These are phyloP conservation scores for Phytophthora europaea DNA, from an alignment of 352 stramenopile species.

Conservation along the genomic window DNA sequence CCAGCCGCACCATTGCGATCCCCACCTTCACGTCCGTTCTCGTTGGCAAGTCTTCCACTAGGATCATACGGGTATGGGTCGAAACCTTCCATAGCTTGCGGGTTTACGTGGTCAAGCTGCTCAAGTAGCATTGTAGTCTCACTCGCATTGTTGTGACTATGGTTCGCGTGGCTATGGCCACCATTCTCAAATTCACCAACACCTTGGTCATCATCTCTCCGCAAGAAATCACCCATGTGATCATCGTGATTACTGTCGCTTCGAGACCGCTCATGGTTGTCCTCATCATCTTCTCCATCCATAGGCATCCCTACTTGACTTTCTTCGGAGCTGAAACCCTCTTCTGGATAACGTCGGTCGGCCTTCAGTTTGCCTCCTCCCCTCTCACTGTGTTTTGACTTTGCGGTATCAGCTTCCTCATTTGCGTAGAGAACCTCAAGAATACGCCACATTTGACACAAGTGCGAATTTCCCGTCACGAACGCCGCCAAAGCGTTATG, in stretches of 20 bases:
- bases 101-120: conserved; percentile 89
- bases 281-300: conserved; percentile 26
- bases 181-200: conserved; percentile 32
- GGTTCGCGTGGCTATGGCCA: conserved; percentile 27
- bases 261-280: conserved; percentile 19
- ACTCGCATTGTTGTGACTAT: conserved; percentile 52
- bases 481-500: conserved; percentile 87
- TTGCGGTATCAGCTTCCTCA: conserved; percentile 32
- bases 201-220: conserved; percentile 22
- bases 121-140: conserved; percentile 84
- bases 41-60: conserved; percentile 29
- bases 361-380: conserved; percentile 8
- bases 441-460: conserved; percentile 91
- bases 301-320: conserved; percentile 35
- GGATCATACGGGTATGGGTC: conserved; percentile 86
- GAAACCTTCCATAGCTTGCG: conserved; percentile 88
- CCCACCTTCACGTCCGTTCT: conserved; percentile 43
- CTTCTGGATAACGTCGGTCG: conserved; percentile 18
- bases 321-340: conserved; percentile 18
- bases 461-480: conserved; percentile 73
- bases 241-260: conserved; percentile 25
- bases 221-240: conserved; percentile 19
- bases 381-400: conserved; percentile 11
- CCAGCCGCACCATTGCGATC: conserved; percentile 39
- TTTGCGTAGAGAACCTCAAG: conserved; percentile 81